Percentiles rank a stretch among this genome's conserved stretches.
phyloP scores from a whole-genome alignment of 805 yeast genomes.

The Phaffomyces opuntiae region DNA sequence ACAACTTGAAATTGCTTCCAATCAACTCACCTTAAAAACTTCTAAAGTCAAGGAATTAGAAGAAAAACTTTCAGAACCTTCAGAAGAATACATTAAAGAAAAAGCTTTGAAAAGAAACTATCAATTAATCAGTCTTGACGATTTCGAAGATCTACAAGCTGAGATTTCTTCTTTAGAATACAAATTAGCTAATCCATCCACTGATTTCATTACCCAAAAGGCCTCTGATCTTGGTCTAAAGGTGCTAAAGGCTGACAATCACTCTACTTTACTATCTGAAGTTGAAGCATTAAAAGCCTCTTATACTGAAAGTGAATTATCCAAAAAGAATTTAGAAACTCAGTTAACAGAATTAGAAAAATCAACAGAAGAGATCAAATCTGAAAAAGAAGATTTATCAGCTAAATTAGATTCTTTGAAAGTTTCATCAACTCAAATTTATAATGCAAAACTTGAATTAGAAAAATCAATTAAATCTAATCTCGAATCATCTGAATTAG shows the following conservation, averaged over 20 bases:
- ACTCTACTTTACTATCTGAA: constrained; percentile 7
- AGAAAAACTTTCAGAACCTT: constrained; percentile 22
- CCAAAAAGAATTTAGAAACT: background rate
- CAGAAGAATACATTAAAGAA: constrained; percentile 22
- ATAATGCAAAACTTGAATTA: constrained; percentile 1
- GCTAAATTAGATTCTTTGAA: background rate
- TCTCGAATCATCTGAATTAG: background rate
- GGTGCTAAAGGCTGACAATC: constrained; percentile 8
- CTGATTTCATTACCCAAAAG: constrained; percentile 10
- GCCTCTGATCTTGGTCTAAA: constrained; percentile 11
- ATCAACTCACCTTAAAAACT: constrained; percentile 7
- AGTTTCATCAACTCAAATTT: background rate
- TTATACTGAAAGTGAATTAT: background rate
- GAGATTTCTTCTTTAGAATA: constrained; percentile 5
- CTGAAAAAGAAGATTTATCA: background rate
- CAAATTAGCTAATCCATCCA: constrained; percentile 12
- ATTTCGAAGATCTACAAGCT: constrained; percentile 6
- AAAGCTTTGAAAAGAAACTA: constrained; percentile 23
- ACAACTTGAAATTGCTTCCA: constrained; percentile 8
- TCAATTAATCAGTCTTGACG: constrained; percentile 13
- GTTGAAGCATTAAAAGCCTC: background rate
- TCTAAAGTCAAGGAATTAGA: constrained; percentile 3
- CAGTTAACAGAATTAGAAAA: background rate
- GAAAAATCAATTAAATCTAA: background rate
- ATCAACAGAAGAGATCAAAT: background rate